A percentile compares a stretch with the other conserved stretches of the same genome.
Evolutionary conservation across 495 filamentous ascomycete species (phyloP).

Genomic region (Xanthoparmelia taractica): DNA sequence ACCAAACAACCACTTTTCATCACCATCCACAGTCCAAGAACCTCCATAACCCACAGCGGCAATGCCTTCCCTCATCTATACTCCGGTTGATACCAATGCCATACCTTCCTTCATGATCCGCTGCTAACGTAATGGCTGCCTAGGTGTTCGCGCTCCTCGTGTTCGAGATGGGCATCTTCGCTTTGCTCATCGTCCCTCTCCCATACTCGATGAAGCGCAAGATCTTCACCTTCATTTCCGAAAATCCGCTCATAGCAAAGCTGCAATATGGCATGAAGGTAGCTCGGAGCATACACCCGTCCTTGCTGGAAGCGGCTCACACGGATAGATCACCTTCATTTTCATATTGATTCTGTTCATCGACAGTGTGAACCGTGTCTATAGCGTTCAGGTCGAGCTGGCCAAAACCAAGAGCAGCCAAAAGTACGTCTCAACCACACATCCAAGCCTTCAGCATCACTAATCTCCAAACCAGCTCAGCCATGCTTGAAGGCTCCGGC

Average conservation of each 20-base stretch:
- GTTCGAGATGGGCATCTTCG: slow-evolving; percentile 87
- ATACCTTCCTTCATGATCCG: neutral
- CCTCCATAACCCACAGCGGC: slow-evolving; percentile 5
- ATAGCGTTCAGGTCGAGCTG: slow-evolving; percentile 87
- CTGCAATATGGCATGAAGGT: slow-evolving; percentile 76
- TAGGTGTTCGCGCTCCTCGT: slow-evolving; percentile 92
- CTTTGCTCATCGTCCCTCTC: slow-evolving; percentile 83
- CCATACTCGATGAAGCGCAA: slow-evolving; percentile 80
- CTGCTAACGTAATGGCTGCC: slow-evolving; percentile 18
- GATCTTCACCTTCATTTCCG: slow-evolving; percentile 88
- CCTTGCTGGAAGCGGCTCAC: slow-evolving; percentile 21
- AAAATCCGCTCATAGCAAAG: slow-evolving; percentile 74
- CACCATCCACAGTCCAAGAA: slow-evolving; percentile 5
- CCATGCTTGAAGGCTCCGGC: slow-evolving; percentile 74
- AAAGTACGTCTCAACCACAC: slow-evolving; percentile 30
- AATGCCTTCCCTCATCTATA: slow-evolving; percentile 35
- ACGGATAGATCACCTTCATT: slow-evolving; percentile 84
- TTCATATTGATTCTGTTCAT: slow-evolving; percentile 98
- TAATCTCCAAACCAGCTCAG: slow-evolving; percentile 43
- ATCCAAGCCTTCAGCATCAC: slow-evolving; percentile 10
- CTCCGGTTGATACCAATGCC: slow-evolving; percentile 25
- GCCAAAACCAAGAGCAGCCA: slow-evolving; percentile 45
- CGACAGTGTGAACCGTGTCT: slow-evolving; percentile 97
- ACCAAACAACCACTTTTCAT: neutral
- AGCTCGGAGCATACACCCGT: neutral